Evolutionary conservation across 495 filamentous ascomycete species (phyloP).

Genomic region (Trichoderma erinaceum): DNA sequence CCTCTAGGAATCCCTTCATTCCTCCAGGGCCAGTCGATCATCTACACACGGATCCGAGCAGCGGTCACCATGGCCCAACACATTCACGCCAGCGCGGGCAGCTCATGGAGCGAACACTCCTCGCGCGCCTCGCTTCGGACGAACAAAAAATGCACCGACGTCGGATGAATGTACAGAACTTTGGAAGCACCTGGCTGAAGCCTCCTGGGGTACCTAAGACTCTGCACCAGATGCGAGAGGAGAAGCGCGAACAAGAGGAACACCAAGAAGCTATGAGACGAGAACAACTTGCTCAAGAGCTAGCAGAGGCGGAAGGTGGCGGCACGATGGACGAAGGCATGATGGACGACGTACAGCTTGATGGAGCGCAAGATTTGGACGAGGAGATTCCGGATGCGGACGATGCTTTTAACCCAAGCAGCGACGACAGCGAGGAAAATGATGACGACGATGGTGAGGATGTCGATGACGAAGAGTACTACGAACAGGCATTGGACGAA

Average conservation of each 20-base stretch:
- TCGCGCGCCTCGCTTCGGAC: conserved; percentile 59
- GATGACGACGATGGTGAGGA: conserved; percentile 29
- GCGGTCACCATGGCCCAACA: conserved; percentile 21
- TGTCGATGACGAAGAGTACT: conserved; percentile 28
- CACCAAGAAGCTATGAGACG: conserved; percentile 62
- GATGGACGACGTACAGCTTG: conserved; percentile 32
- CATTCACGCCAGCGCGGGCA: conserved; percentile 19
- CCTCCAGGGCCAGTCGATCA: conserved; percentile 26
- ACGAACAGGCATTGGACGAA: conserved; percentile 21
- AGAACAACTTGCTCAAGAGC: conserved; percentile 61
- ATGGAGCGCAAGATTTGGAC: conserved; percentile 50
- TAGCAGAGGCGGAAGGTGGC: conserved; percentile 49
- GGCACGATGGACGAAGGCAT: conserved; percentile 29
- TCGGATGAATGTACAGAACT: conserved; percentile 64
- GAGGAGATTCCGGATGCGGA: conserved; percentile 61
- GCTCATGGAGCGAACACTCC: conserved; percentile 41
- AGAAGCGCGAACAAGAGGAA: conserved; percentile 72
- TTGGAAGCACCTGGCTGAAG: conserved; percentile 71
- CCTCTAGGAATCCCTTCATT: conserved; percentile 42
- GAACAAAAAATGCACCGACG: conserved; percentile 62
- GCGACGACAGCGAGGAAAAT: conserved; percentile 38
- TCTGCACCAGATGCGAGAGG: conserved; percentile 68
- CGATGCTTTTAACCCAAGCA: conserved; percentile 27
- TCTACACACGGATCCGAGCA: conserved; percentile 23
- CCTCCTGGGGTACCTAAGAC: conserved; percentile 73